A percentile compares a stretch with the other conserved stretches of the same genome.
Evolutionary conservation across 352 stramenopile genomes (phyloP).

Genomic region (Phytophthora tentaculata): DNA sequence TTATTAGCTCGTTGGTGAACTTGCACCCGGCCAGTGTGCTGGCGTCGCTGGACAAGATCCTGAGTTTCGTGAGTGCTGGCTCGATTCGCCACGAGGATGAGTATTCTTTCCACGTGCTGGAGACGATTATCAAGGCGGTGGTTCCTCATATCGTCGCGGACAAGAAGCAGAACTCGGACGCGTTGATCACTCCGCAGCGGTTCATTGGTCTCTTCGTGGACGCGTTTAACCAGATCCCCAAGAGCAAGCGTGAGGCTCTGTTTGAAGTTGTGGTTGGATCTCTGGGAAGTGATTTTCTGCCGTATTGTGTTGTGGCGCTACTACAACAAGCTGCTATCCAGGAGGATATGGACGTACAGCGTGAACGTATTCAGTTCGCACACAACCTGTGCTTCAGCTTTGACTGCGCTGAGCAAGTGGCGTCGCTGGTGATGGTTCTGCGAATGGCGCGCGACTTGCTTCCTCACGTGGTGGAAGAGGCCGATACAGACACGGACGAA

Average conservation of each 20-base stretch:
- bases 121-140: constrained; percentile 83
- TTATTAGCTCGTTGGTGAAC: constrained; percentile 81
- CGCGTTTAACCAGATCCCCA: constrained; percentile 72
- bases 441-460: constrained; percentile 69
- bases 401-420: constrained; percentile 63
- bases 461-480: constrained; percentile 70
- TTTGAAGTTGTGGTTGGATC: constrained; percentile 72
- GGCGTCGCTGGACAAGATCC: constrained; percentile 77
- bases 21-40: constrained; percentile 78
- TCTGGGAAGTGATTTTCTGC: constrained; percentile 56
- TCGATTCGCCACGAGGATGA: constrained; percentile 81
- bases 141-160: constrained; percentile 74
- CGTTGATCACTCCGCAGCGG: constrained; percentile 66
- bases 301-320: constrained; percentile 64
- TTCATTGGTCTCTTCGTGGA: constrained; percentile 84
- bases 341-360: constrained; percentile 49
- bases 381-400: constrained; percentile 72
- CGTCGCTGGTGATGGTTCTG: constrained; percentile 62
- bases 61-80: constrained; percentile 64
- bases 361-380: constrained; percentile 59
- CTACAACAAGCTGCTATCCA: constrained; percentile 46
- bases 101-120: constrained; percentile 89
- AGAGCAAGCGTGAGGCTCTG: constrained; percentile 57
- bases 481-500: constrained; percentile 75
- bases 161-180: constrained; percentile 15